Base-by-base conservation (phyloP, 2,329 filamentous ascomycete genomes). In the Thielaviopsis punctulata region DNA sequence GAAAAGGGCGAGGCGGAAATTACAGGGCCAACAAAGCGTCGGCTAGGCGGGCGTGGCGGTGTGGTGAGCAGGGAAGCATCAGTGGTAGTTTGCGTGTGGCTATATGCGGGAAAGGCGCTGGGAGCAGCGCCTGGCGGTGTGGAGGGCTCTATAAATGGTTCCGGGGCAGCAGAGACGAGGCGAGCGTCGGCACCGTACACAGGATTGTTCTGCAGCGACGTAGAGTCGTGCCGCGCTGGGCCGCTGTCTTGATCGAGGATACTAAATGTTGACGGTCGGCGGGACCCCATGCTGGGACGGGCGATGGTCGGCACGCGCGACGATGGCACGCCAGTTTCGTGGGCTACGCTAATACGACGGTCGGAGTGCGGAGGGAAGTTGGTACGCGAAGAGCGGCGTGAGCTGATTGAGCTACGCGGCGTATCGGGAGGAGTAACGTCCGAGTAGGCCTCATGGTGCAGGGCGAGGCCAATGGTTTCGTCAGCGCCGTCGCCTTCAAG, bases 1-100 rank as follows among this genome's bases (percentile, higher is more conserved):
- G 75, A 77, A 30, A 79, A 67, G 0, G 76, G 76, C 0, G 76
- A 79, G 10, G 76, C 76, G 2, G 75, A 79, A 55, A 78, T 76
- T 36, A 79, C 70, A 2, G 71, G 68, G 27, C 70, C 70, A 24
- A 69, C 64, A 56, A 64, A 68, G 48, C 68, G 65, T 23, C 67
- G 65, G 45, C 63, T 64, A 43, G 66, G 64, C 56, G 60, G 46
- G 59, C 59, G 48, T 12, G 51, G 60, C 8, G 60, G 60, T 3
- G 58, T 58, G 15, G 56, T 52, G 13, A 36, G 41, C 15, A 49
- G 23, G 21, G 45, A 60, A 57, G 10, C 59, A 57, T 21, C 60
- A 56, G 22, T 66, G 62, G 33, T 10, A 10, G 25, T 27, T 27
- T 27, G 47, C 44, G 45, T 53, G n/a, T 46, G 45, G n/a, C 18